phyloP scores from a whole-genome alignment of 192 early-diverging fungal species.

The Phlyctochytrium arcticum region DNA sequence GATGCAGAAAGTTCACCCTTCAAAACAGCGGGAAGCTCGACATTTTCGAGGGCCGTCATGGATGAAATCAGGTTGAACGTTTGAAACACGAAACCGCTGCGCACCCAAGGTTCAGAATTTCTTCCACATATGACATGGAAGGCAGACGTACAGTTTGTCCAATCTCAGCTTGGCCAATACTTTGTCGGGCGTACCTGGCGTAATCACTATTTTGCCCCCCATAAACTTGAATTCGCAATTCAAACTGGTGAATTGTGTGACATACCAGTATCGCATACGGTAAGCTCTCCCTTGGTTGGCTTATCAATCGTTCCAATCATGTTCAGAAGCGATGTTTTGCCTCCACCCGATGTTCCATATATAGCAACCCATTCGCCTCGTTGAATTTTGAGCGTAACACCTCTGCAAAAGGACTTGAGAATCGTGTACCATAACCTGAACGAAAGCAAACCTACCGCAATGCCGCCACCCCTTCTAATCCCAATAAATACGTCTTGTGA shows the following conservation, averaged over 20 bases:
- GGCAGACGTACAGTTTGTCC: slow-evolving; percentile 19
- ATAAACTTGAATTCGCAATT: not conserved
- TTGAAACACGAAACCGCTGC: slow-evolving; percentile 33
- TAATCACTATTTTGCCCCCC: slow-evolving; percentile 19
- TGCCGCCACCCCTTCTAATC: slow-evolving; percentile 31
- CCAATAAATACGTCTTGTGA: slow-evolving; percentile 36
- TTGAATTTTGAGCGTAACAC: slow-evolving; percentile 21
- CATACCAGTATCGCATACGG: slow-evolving; percentile 24
- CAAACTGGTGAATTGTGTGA: not conserved
- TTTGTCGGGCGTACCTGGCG: slow-evolving; percentile 22
- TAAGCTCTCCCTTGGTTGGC: slow-evolving; percentile 32
- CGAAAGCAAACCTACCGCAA: slow-evolving; percentile 22
- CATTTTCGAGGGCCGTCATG: slow-evolving; percentile 35
- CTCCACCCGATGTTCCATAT: slow-evolving; percentile 33
- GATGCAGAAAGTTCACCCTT: slow-evolving; percentile 13
- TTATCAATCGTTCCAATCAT: slow-evolving; percentile 38
- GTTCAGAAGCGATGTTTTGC: slow-evolving; percentile 29
- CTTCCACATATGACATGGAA: not conserved
- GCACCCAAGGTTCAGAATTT: not conserved
- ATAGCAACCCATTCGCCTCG: slow-evolving; percentile 32
- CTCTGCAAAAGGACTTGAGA: slow-evolving; percentile 2
- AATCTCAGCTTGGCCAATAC: slow-evolving; percentile 25
- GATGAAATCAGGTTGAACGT: slow-evolving; percentile 33
- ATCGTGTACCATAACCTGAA: too few species aligned
- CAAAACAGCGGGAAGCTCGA: slow-evolving; percentile 33